Conservation (phyloP, 352 stramenopile species). For the Globisporangium solare region DNA sequence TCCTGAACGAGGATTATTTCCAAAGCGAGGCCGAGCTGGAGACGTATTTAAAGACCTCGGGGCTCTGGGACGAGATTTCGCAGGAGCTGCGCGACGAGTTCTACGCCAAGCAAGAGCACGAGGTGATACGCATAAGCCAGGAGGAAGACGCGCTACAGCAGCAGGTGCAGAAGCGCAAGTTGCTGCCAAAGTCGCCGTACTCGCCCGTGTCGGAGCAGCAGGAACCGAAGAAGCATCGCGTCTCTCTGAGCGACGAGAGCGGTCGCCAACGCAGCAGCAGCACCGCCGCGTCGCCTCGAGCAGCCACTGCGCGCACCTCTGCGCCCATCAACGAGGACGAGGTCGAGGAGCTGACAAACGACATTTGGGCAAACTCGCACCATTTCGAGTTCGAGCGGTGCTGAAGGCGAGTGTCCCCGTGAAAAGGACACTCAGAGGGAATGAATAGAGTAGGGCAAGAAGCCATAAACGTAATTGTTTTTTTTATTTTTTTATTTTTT, state of each 20-base stretch:
- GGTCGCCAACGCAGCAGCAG: constrained; percentile 13
- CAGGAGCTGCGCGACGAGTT: constrained; percentile 31
- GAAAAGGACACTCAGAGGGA: background rate
- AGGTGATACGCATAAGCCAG: constrained; percentile 21
- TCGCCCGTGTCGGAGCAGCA: background rate
- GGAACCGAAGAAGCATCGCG: constrained; percentile 11
- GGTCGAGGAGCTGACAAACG: constrained; percentile 63
- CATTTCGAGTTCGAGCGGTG: constrained; percentile 64
- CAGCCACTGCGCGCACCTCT: background rate
- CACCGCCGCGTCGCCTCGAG: background rate
- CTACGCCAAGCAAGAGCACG: constrained; percentile 18
- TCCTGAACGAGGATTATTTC: constrained; percentile 70
- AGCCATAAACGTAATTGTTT: background rate
- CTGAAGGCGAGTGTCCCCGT: constrained; percentile 3
- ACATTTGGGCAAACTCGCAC: constrained; percentile 80
- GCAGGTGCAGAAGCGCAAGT: constrained; percentile 22
- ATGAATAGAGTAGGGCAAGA: background rate
- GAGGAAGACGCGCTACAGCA: constrained; percentile 13
- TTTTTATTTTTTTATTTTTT: background rate
- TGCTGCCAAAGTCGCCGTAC: constrained; percentile 6
- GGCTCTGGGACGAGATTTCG: constrained; percentile 58
- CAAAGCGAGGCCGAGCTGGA: constrained; percentile 64
- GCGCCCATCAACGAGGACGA: constrained; percentile 32
- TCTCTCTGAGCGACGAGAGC: constrained; percentile 20
- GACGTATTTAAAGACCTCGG: constrained; percentile 57